Evolutionary conservation across 768 basidiomycete species (phyloP).

Genomic region (Clavaria fumosa): DNA sequence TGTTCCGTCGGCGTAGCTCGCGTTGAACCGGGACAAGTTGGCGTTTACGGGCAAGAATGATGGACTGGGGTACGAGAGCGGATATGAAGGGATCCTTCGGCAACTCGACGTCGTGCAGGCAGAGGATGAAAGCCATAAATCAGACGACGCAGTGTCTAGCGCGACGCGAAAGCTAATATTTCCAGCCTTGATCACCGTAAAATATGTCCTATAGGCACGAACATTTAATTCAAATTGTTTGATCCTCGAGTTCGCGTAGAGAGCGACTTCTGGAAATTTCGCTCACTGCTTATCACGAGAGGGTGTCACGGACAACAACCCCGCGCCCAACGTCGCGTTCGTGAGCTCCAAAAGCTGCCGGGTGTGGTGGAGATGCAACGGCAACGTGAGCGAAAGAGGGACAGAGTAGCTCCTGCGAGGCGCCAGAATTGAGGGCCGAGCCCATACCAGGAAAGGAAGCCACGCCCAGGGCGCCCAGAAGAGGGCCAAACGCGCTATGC

Average conservation of each 20-base stretch:
- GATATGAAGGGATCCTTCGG: slow-evolving; percentile 49
- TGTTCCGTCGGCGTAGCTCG: slow-evolving; percentile 54
- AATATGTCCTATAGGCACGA: slow-evolving; percentile 41
- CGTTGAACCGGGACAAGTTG: slow-evolving; percentile 44
- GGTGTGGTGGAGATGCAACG: too few relatives aligned
- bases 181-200: slow-evolving; percentile 42
- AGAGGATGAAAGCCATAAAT: slow-evolving; percentile 58
- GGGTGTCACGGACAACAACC: slow-evolving; percentile 29
- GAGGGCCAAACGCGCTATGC: too few relatives aligned
- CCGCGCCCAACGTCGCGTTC: slow-evolving; percentile 14
- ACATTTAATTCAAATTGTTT: too few relatives aligned
- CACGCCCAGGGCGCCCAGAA: too few relatives aligned
- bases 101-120: slow-evolving; percentile 42
- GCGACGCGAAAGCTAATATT: slow-evolving; percentile 50
- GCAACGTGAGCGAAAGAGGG: too few relatives aligned
- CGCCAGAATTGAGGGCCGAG: too few relatives aligned
- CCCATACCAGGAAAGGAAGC: too few relatives aligned
- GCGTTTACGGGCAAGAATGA: slow-evolving; percentile 45
- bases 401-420: too few relatives aligned
- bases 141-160: slow-evolving; percentile 62
- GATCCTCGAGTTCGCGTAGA: too few relatives aligned
- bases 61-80: slow-evolving; percentile 47
- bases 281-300: slow-evolving; percentile 33
- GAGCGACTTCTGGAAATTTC: too few relatives aligned
- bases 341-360: too few relatives aligned